A percentile compares a stretch with the other conserved stretches of the same genome.
These are phyloP conservation scores for Crithidia bombi DNA, from an alignment of 208 protist genomes.

Conservation along the genomic window DNA sequence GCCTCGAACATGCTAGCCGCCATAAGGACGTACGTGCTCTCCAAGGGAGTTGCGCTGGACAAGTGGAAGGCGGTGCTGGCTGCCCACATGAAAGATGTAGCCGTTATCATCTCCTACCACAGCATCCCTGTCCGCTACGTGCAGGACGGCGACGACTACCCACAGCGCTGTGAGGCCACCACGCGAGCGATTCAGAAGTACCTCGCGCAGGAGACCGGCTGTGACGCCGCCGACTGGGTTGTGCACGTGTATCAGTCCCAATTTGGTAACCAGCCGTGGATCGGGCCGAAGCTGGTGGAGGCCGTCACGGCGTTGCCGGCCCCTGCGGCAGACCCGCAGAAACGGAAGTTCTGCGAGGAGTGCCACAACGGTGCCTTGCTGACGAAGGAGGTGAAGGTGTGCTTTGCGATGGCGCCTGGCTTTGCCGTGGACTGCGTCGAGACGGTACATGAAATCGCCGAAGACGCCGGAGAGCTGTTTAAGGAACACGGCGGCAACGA, in stretches of 20 bases:
- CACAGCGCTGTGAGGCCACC: slow-evolving; percentile 34
- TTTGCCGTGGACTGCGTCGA: slow-evolving; percentile 57
- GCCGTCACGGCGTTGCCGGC: slow-evolving; percentile 27
- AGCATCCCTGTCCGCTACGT: slow-evolving; percentile 46
- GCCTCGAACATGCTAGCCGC: slow-evolving; percentile 16
- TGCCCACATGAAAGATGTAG: slow-evolving; percentile 8
- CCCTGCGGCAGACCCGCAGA: neutral
- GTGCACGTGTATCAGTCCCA: slow-evolving; percentile 56
- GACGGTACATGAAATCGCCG: slow-evolving; percentile 40
- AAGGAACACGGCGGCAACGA: slow-evolving; percentile 29
- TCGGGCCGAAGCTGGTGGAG: slow-evolving; percentile 41
- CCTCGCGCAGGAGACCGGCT: slow-evolving; percentile 13
- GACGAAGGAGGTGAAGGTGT: slow-evolving; percentile 17
- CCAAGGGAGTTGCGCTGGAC: neutral
- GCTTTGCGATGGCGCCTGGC: slow-evolving; percentile 41
- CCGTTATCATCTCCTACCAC: slow-evolving; percentile 55
- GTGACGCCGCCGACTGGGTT: slow-evolving; percentile 17
- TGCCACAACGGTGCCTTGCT: slow-evolving; percentile 12
- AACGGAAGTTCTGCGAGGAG: slow-evolving; percentile 19
- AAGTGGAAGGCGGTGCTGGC: slow-evolving; percentile 12
- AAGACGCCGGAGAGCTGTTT: slow-evolving; percentile 37
- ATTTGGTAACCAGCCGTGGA: slow-evolving; percentile 54
- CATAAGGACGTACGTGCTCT: slow-evolving; percentile 19
- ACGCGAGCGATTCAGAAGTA: slow-evolving; percentile 19
- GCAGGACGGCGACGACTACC: slow-evolving; percentile 43